Percentiles rank a stretch among this genome's conserved stretches.
phyloP scores from a whole-genome alignment of 139 green algal genomes.

The Yamagishiella unicocca region DNA sequence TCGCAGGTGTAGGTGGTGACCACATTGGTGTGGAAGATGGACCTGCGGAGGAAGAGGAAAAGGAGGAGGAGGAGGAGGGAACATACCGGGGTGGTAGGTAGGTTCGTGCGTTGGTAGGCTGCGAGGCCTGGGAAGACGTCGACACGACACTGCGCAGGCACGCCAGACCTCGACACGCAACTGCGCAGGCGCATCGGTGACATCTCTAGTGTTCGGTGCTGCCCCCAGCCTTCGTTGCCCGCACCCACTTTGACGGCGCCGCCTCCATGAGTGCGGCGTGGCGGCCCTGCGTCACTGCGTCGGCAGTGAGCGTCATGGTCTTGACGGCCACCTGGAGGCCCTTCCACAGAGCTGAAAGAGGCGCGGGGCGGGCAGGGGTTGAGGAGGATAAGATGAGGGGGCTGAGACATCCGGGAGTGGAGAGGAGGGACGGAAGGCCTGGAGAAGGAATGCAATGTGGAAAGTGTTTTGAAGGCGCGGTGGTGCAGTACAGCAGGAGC shows the following conservation, averaged over 20 bases:
- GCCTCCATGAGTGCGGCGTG: slow-evolving; percentile 54
- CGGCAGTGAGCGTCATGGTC: slow-evolving; percentile 39
- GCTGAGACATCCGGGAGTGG: too few species aligned
- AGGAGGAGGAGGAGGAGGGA: neutral
- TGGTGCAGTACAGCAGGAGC: too few species aligned
- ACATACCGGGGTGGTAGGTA: too few species aligned
- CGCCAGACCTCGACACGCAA: too few species aligned
- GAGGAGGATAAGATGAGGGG: neutral
- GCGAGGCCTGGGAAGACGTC: too few species aligned
- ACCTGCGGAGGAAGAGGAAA: neutral
- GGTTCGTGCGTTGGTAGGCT: too few species aligned
- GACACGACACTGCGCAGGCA: too few species aligned
- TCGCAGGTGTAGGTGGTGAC: slow-evolving; percentile 57
- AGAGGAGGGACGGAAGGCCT: too few species aligned
- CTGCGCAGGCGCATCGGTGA: too few species aligned
- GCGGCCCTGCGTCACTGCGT: slow-evolving; percentile 35
- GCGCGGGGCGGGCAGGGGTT: neutral
- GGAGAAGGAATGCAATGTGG: neutral
- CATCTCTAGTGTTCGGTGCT: too few species aligned
- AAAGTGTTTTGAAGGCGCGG: too few species aligned
- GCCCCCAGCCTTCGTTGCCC: too few species aligned
- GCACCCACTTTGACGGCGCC: slow-evolving; percentile 43
- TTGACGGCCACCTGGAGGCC: slow-evolving; percentile 45
- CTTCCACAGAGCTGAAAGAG: slow-evolving; percentile 35
- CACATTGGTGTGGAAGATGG: slow-evolving; percentile 54